These are phyloP conservation scores for Sporobolomyces phaffii DNA, from an alignment of 768 basidiomycete species.

Conservation along the genomic window DNA sequence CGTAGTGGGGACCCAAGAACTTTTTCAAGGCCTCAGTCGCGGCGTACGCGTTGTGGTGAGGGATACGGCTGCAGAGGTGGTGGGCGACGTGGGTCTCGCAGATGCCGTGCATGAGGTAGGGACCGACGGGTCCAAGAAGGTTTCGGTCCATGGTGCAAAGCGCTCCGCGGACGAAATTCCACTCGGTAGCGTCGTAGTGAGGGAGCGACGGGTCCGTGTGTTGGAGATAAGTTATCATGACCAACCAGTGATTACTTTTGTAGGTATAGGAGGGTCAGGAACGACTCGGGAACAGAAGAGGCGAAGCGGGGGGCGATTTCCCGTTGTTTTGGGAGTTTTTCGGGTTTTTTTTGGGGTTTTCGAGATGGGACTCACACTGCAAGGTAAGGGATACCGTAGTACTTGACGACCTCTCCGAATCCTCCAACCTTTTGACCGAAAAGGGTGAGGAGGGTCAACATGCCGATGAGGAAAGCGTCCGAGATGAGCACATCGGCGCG, in stretches of 20 bases:
- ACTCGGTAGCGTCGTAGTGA: conserved; percentile 81
- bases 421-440: conserved; percentile 56
- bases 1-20: conserved; percentile 56
- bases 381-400: conserved; percentile 84
- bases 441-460: conserved; percentile 58
- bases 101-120: conserved; percentile 56
- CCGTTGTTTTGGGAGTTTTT: too few relatives aligned
- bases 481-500: conserved; percentile 68
- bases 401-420: conserved; percentile 64
- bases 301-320: too few relatives aligned
- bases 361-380: too few relatives aligned
- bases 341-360: too few relatives aligned
- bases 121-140: conserved; percentile 78
- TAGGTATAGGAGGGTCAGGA: conserved; percentile 5
- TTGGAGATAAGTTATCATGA: conserved; percentile 64
- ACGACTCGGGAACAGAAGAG: not conserved
- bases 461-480: conserved; percentile 70
- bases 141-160: conserved; percentile 76
- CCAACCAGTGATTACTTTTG: conserved; percentile 22
- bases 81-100: conserved; percentile 39
- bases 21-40: conserved; percentile 50
- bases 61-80: not conserved
- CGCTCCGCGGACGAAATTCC: conserved; percentile 90
- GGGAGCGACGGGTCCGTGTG: conserved; percentile 94
- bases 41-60: not conserved